Conservation (phyloP, 2,329 filamentous ascomycete species). For the Aspergillus fischeri region DNA sequence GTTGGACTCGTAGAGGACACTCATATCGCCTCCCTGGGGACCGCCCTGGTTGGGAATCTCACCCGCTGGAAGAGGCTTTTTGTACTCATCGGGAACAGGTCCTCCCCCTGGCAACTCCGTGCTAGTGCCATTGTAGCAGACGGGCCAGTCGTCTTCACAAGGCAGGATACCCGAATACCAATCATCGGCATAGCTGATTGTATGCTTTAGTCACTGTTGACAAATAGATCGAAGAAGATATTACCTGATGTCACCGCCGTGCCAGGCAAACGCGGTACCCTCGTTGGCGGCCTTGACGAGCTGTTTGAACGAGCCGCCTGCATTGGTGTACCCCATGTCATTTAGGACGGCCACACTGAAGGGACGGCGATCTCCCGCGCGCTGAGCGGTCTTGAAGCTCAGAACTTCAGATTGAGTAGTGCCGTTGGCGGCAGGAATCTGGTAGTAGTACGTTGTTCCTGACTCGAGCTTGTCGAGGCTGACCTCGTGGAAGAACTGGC, state of each 20-base stretch:
- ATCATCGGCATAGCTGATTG: slow-evolving; percentile 45
- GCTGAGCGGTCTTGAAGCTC: slow-evolving; percentile 45
- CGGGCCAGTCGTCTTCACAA: slow-evolving; percentile 45
- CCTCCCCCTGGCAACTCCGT: slow-evolving; percentile 36
- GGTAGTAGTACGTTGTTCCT: slow-evolving; percentile 50
- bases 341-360: slow-evolving; percentile 49
- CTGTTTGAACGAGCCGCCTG: slow-evolving; percentile 45
- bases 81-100: slow-evolving; percentile 39
- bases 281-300: slow-evolving; percentile 40
- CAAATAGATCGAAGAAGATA: no score
- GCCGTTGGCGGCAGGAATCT: slow-evolving; percentile 47
- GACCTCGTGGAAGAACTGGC: slow-evolving; percentile 51
- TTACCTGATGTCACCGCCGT: slow-evolving; percentile 45
- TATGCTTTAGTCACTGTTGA: no score
- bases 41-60: slow-evolving; percentile 46
- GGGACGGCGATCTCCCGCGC: slow-evolving; percentile 38
- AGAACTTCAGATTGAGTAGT: slow-evolving; percentile 46
- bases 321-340: slow-evolving; percentile 55
- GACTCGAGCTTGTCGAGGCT: slow-evolving; percentile 39
- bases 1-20: slow-evolving; percentile 48
- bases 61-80: slow-evolving; percentile 43
- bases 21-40: slow-evolving; percentile 48
- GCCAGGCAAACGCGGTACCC: slow-evolving; percentile 50
- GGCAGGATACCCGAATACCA: slow-evolving; percentile 51
- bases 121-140: slow-evolving; percentile 51